These are phyloP conservation scores for Fusarium buxicola DNA, from an alignment of 2,329 filamentous ascomycete genomes.

Conservation along the genomic window DNA sequence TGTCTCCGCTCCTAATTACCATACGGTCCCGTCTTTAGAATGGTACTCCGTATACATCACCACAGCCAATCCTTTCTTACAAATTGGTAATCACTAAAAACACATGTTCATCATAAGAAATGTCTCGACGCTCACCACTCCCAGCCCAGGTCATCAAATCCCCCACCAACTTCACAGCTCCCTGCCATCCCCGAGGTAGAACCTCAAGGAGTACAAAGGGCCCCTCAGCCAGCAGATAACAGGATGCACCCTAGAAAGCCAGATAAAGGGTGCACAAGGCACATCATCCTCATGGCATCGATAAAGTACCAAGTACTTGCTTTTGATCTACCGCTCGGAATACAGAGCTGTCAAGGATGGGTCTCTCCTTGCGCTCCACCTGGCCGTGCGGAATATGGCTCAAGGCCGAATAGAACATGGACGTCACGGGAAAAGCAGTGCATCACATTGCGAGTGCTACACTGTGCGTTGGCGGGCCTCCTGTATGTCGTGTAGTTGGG, in stretches of 20 bases:
- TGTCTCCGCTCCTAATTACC: no score
- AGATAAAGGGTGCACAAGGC: slow-evolving; percentile 51
- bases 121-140: slow-evolving; percentile 58
- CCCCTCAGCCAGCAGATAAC: slow-evolving; percentile 49
- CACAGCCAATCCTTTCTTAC: background rate
- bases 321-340: slow-evolving; percentile 76
- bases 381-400: slow-evolving; percentile 70
- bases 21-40: no score
- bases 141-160: slow-evolving; percentile 46
- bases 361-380: slow-evolving; percentile 82
- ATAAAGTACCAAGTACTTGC: slow-evolving; percentile 32
- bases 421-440: slow-evolving; percentile 7
- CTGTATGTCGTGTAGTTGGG: slow-evolving; percentile 45
- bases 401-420: background rate
- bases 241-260: slow-evolving; percentile 55
- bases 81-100: background rate
- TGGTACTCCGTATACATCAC: background rate
- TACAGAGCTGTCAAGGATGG: slow-evolving; percentile 80
- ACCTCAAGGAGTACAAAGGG: slow-evolving; percentile 15
- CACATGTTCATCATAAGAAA: slow-evolving; percentile 35
- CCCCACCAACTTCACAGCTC: slow-evolving; percentile 41
- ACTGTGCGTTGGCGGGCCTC: slow-evolving; percentile 8
- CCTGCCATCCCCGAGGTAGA: slow-evolving; percentile 14
- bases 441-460: slow-evolving; percentile 11
- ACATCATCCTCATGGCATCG: slow-evolving; percentile 41